Evolutionary conservation across 2,329 filamentous ascomycete species (phyloP).

Genomic region (Zasmidium angulare): DNA sequence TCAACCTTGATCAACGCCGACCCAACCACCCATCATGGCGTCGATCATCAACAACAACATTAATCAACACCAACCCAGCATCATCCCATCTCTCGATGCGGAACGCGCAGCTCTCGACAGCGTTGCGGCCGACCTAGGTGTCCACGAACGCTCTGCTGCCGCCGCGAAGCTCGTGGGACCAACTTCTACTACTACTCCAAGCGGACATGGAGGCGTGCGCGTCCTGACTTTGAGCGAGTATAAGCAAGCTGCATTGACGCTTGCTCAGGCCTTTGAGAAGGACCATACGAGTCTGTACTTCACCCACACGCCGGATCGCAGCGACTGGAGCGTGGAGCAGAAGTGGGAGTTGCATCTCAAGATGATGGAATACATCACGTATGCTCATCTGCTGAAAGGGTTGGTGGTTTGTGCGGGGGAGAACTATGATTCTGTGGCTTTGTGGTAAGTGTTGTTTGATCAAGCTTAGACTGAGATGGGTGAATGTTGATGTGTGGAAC

Average conservation of each 20-base stretch:
- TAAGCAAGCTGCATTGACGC: constrained; percentile 67
- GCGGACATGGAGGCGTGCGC: constrained; percentile 56
- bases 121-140: constrained; percentile 8
- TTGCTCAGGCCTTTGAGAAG: constrained; percentile 74
- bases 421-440: constrained; percentile 73
- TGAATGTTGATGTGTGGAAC: not conserved
- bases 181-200: constrained; percentile 7
- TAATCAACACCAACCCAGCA: constrained; percentile 21
- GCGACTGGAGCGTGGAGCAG: constrained; percentile 61
- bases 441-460: constrained; percentile 64
- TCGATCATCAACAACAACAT: constrained; percentile 28
- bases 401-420: constrained; percentile 72
- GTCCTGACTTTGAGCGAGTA: constrained; percentile 65
- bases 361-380: constrained; percentile 75
- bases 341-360: constrained; percentile 75
- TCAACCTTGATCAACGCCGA: not conserved
- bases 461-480: not conserved
- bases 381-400: constrained; percentile 72
- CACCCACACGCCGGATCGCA: constrained; percentile 68
- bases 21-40: constrained; percentile 23
- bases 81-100: constrained; percentile 15
- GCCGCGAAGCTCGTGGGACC: constrained; percentile 13
- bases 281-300: constrained; percentile 76
- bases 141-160: constrained; percentile 8
- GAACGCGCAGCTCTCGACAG: constrained; percentile 41